Base-by-base conservation (phyloP, 768 basidiomycete genomes). In the Calocybe indica region DNA sequence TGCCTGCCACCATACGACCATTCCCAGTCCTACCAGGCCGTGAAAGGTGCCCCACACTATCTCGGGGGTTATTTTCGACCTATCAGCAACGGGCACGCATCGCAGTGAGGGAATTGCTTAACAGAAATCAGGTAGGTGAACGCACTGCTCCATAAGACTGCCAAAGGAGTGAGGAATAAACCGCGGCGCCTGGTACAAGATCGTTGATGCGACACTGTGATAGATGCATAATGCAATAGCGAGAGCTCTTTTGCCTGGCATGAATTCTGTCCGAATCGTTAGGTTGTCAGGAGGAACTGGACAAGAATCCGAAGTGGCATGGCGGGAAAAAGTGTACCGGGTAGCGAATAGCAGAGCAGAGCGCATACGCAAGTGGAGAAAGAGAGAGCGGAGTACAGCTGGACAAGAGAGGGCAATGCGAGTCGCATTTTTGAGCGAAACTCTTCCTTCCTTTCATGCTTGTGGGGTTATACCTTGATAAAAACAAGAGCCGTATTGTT, bases 221-320 rank as follows among this genome's bases (percentile, higher is more conserved):
- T 92, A 92, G 10, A 90, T 56, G 52, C 83, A 82, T 2, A 92
- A 75, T 7, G 73, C 80, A 29, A 92, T 82, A 2, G 85, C 90
- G 7, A 92, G 63, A 0, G 87, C 90, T 11, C 90, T 80, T 68
- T 92, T 92, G 8, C 88, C 88, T 0, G 89, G 90, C 2, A 92
- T 67, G 63, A 87, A 90, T 55, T 92, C 89, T 88, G 31, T 6
- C 8, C 22, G n/a, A 13, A 12, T 15, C 22, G 22, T 15, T 15
- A 52, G 36, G 10, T 44, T 13, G n/a, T 15, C 32, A 41, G 30
- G 33, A 8, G 28, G 30, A 15, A 45, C n/a, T 29, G 7, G 28
- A 34, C 5, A 37, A 31, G 29, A 13, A 14, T 45, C 9, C 5
- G 29, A 7, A 41, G 34, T 5, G 31, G 36, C 36, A 51, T 28